Conservation (phyloP, 2,329 filamentous ascomycete genomes). For the Blastomyces parvus region DNA sequence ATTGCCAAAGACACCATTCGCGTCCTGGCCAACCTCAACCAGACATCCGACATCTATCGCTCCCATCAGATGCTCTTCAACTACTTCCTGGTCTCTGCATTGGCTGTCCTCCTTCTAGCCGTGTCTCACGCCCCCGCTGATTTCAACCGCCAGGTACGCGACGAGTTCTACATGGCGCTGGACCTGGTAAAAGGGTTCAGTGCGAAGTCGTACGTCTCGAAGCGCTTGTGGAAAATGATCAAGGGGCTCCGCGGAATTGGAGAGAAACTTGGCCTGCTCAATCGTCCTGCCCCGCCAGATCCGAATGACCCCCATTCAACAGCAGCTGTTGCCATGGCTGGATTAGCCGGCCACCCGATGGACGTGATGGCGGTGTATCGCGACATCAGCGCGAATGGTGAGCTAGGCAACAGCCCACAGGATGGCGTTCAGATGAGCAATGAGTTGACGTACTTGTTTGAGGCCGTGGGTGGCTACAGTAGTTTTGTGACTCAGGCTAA, state of each 20-base stretch:
- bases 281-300: conserved; percentile 30
- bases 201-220: conserved; percentile 51
- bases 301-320: conserved; percentile 49
- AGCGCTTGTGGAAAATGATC: conserved; percentile 56
- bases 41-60: conserved; percentile 54
- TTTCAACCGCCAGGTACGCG: conserved; percentile 51
- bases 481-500: conserved; percentile 27
- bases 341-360: conserved; percentile 52
- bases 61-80: conserved; percentile 57
- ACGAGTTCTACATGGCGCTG: conserved; percentile 59
- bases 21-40: conserved; percentile 51
- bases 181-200: conserved; percentile 55
- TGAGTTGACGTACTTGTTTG: conserved; percentile 54
- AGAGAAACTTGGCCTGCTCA: conserved; percentile 49
- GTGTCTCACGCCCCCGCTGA: conserved; percentile 54
- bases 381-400: conserved; percentile 22
- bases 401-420: conserved; percentile 45
- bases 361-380: conserved; percentile 47
- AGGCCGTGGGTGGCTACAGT: conserved; percentile 49
- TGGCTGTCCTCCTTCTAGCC: conserved; percentile 55
- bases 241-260: conserved; percentile 54
- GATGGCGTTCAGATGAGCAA: conserved; percentile 52
- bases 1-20: conserved; percentile 57
- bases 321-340: conserved; percentile 57
- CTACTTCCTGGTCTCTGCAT: conserved; percentile 55